Conservation (phyloP, 2,329 filamentous ascomycete species). For the Cladorrhinum sp. region DNA sequence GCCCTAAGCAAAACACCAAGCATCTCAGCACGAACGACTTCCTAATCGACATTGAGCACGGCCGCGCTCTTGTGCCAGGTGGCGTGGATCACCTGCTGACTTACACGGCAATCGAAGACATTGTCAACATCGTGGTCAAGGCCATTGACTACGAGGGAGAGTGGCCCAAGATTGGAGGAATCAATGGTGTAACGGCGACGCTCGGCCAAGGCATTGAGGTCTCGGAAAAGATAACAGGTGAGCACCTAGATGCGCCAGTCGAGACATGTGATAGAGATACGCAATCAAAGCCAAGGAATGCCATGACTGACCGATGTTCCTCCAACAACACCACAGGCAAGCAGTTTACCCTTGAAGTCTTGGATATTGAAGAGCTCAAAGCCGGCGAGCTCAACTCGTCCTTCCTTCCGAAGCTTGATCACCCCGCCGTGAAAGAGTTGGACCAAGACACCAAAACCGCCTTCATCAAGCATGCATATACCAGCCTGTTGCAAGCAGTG, state of each 20-base stretch:
- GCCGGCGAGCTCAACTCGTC: constrained; percentile 27
- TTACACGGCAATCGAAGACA: constrained; percentile 35
- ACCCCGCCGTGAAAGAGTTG: constrained; percentile 30
- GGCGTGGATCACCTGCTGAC: constrained; percentile 33
- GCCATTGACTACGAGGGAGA: constrained; percentile 40
- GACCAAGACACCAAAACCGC: constrained; percentile 24
- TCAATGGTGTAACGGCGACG: constrained; percentile 34
- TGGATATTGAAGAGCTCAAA: constrained; percentile 33
- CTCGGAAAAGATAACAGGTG: constrained; percentile 36
- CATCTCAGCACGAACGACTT: constrained; percentile 34
- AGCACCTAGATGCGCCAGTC: constrained; percentile 5
- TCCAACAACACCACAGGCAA: constrained; percentile 21
- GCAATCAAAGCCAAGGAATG: neutral
- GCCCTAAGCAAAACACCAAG: constrained; percentile 39
- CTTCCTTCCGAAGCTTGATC: constrained; percentile 26
- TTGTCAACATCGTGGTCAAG: constrained; percentile 34
- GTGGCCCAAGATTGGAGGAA: constrained; percentile 41
- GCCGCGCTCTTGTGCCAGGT: constrained; percentile 32
- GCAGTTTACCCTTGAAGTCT: constrained; percentile 31
- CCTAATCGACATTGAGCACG: constrained; percentile 34
- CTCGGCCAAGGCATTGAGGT: constrained; percentile 32
- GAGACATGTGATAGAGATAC: neutral
- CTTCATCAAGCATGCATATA: constrained; percentile 14
- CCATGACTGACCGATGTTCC: neutral
- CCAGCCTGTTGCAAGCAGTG: constrained; percentile 26